phyloP scores from a whole-genome alignment of 768 basidiomycete genomes.

The Tricholoma saponaceum region DNA sequence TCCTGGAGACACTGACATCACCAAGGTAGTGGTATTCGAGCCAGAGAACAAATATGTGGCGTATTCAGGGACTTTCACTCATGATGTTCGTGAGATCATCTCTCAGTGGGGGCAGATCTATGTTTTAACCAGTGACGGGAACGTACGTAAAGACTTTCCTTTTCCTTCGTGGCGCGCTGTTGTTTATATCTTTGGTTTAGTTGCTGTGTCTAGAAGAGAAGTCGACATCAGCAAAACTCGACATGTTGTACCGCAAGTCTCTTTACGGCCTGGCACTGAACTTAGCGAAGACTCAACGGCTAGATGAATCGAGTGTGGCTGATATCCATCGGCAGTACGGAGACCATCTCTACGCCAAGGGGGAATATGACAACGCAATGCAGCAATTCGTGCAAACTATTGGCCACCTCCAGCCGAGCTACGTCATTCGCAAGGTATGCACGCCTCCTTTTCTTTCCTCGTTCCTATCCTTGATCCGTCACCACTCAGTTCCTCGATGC shows the following conservation, averaged over 20 bases:
- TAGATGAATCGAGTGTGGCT: slow-evolving; percentile 71
- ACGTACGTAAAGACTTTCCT: slow-evolving; percentile 39
- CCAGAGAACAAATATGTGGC: slow-evolving; percentile 89
- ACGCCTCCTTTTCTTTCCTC: neutral
- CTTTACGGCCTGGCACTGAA: slow-evolving; percentile 78
- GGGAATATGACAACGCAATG: slow-evolving; percentile 93
- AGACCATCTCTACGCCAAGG: slow-evolving; percentile 86
- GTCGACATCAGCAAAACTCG: slow-evolving; percentile 79
- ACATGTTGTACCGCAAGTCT: slow-evolving; percentile 77
- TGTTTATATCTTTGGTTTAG: slow-evolving; percentile 26
- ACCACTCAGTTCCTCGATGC: slow-evolving; percentile 88
- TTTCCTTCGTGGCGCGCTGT: neutral
- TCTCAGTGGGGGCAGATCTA: slow-evolving; percentile 81
- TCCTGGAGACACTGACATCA: slow-evolving; percentile 53
- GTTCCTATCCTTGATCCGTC: neutral
- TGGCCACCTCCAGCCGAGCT: slow-evolving; percentile 86
- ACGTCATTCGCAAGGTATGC: slow-evolving; percentile 91
- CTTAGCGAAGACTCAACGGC: slow-evolving; percentile 73
- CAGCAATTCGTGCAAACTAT: slow-evolving; percentile 89
- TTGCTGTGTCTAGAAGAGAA: slow-evolving; percentile 70
- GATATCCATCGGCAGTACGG: slow-evolving; percentile 91
- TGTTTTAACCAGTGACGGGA: slow-evolving; percentile 73
- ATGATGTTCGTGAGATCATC: slow-evolving; percentile 81
- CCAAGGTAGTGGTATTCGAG: slow-evolving; percentile 84
- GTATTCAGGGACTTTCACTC: slow-evolving; percentile 74